Conservation (phyloP, 192 early-diverging fungal genomes). For the Umbelopsis vinacea region DNA sequence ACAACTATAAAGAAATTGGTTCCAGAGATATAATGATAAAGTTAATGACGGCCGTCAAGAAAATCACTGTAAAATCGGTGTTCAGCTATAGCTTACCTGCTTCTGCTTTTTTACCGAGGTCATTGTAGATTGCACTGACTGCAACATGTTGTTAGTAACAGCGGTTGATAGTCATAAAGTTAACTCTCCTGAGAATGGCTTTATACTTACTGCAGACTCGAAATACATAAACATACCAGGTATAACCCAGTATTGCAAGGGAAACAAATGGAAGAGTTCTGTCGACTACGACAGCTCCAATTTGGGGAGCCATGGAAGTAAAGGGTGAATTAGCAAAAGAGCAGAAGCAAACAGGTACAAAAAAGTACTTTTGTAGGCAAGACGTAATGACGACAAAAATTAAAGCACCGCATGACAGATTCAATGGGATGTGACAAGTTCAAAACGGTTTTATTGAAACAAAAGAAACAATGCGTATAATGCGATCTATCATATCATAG, state of each 20-base stretch:
- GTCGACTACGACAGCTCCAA: conserved; percentile 8
- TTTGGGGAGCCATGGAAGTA: conserved; percentile 12
- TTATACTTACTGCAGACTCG: conserved; percentile 38
- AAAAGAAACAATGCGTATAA: background rate
- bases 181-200: background rate
- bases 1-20: background rate
- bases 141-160: background rate
- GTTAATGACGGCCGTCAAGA: background rate
- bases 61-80: background rate
- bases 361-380: background rate
- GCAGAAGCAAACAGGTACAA: background rate
- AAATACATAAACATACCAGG: conserved; percentile 41
- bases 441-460: conserved; percentile 4
- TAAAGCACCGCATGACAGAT: background rate
- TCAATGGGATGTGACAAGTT: conserved; percentile 4
- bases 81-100: background rate
- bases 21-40: no score
- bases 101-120: background rate
- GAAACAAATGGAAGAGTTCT: conserved; percentile 33
- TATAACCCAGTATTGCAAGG: conserved; percentile 34
- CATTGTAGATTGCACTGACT: conserved; percentile 1
- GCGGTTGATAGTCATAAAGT: background rate
- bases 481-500: background rate
- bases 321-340: background rate
- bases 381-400: background rate